Percentiles rank a stretch among this genome's conserved stretches.
These are phyloP conservation scores for Lecanosticta acicola DNA, from an alignment of 2,329 filamentous ascomycete genomes.

Conservation along the genomic window DNA sequence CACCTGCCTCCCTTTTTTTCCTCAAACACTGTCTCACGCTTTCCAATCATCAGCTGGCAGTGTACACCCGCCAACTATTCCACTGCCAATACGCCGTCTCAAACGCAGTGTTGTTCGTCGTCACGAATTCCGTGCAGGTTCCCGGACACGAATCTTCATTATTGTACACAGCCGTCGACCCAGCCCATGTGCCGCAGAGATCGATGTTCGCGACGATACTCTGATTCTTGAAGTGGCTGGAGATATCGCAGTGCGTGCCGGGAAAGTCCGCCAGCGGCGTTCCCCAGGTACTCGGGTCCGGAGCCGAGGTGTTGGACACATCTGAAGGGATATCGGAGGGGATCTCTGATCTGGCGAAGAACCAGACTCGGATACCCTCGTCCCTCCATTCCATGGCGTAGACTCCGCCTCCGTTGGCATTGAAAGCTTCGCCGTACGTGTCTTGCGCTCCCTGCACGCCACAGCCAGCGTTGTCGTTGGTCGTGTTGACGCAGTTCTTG, in stretches of 20 bases:
- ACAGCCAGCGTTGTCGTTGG: conserved; percentile 29
- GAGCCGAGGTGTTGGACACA: conserved; percentile 34
- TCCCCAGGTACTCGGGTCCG: conserved; percentile 59
- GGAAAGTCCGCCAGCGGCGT: conserved; percentile 59
- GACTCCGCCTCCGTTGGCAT: conserved; percentile 30
- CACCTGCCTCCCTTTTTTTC: neutral
- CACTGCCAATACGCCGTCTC: conserved; percentile 35
- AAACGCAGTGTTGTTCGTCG: conserved; percentile 30
- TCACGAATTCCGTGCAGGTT: conserved; percentile 29
- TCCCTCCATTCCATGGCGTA: conserved; percentile 32
- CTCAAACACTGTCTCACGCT: neutral
- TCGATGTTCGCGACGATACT: conserved; percentile 35
- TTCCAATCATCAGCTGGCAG: conserved; percentile 4
- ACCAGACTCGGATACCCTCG: conserved; percentile 31
- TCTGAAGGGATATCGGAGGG: conserved; percentile 37
- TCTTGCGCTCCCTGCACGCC: conserved; percentile 23
- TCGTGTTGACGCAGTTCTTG: conserved; percentile 24
- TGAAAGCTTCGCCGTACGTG: conserved; percentile 29
- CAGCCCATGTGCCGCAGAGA: conserved; percentile 37
- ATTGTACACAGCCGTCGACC: conserved; percentile 26
- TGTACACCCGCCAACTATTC: conserved; percentile 35
- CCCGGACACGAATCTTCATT: conserved; percentile 27
- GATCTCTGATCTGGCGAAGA: conserved; percentile 28
- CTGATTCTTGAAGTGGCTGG: conserved; percentile 34
- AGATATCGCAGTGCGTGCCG: conserved; percentile 32